phyloP scores from a whole-genome alignment of 192 early-diverging fungal genomes.

The Coemansia sp. region DNA sequence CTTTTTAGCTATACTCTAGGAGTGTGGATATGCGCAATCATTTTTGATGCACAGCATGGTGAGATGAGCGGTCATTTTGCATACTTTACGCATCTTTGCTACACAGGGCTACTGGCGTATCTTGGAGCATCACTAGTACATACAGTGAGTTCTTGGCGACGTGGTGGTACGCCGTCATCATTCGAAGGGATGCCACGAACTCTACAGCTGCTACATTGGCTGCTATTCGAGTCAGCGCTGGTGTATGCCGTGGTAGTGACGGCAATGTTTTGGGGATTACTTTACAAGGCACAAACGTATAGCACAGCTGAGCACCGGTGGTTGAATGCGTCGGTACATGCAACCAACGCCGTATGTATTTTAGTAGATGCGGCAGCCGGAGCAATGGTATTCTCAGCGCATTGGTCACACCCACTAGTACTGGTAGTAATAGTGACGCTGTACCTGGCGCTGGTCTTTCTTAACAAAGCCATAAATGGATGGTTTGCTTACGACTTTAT shows the following conservation, averaged over 20 bases:
- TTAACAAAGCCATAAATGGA: constrained; percentile 37
- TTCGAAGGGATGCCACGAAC: constrained; percentile 24
- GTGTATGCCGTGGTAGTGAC: constrained; percentile 36
- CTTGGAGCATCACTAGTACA: constrained; percentile 22
- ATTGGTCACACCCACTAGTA: constrained; percentile 37
- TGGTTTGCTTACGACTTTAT: constrained; percentile 46
- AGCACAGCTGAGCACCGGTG: constrained; percentile 11
- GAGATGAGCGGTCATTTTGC: constrained; percentile 29
- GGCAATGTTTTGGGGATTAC: constrained; percentile 30
- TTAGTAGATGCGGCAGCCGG: constrained; percentile 26
- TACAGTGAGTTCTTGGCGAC: constrained; percentile 17
- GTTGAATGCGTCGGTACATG: constrained; percentile 43
- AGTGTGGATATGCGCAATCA: constrained; percentile 32
- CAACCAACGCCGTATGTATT: constrained; percentile 21
- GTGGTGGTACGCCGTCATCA: not conserved
- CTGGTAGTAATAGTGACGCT: constrained; percentile 15
- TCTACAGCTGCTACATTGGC: constrained; percentile 48
- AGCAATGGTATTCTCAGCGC: constrained; percentile 30
- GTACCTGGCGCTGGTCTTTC: constrained; percentile 35
- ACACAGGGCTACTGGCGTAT: constrained; percentile 42
- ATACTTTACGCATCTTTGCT: constrained; percentile 46
- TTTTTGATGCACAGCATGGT: constrained; percentile 20
- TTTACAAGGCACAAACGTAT: constrained; percentile 25
- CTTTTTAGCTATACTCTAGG: constrained; percentile 32
- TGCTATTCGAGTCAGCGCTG: constrained; percentile 38